Conservation (phyloP, 352 stramenopile genomes). For the Plasmopara muralis region DNA sequence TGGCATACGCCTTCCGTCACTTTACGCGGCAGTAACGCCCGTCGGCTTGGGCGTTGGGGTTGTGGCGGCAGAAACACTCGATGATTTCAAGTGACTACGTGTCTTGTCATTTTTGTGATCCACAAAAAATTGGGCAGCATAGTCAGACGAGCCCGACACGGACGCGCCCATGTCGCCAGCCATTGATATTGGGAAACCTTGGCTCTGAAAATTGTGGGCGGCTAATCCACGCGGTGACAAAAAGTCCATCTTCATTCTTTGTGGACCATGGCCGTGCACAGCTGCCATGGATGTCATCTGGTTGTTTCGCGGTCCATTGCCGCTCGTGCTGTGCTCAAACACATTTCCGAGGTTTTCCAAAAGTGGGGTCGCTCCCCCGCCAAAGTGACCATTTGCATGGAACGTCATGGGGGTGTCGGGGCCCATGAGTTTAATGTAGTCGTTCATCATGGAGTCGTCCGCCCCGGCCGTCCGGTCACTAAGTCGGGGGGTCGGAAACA, state of each 20-base stretch:
- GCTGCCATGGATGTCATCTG: constrained; percentile 27
- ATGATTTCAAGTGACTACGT: constrained; percentile 30
- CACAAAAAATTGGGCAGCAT: constrained; percentile 64
- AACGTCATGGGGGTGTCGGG: constrained; percentile 44
- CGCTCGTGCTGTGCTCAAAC: constrained; percentile 42
- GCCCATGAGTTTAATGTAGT: constrained; percentile 70
- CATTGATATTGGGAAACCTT: constrained; percentile 25
- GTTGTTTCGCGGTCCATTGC: constrained; percentile 7
- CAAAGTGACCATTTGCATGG: constrained; percentile 36
- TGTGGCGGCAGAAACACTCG: constrained; percentile 22
- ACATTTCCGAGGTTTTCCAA: constrained; percentile 62
- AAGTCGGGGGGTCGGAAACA: constrained; percentile 47
- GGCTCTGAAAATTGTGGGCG: constrained; percentile 32
- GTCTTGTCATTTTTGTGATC: constrained; percentile 46
- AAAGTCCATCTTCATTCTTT: constrained; percentile 62
- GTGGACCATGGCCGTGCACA: constrained; percentile 18
- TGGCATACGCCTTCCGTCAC: constrained; percentile 9
- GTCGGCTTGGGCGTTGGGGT: constrained; percentile 38
- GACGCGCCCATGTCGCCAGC: constrained; percentile 5
- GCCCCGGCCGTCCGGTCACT: constrained; percentile 19
- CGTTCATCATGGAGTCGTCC: constrained; percentile 62
- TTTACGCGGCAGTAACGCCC: constrained; percentile 40
- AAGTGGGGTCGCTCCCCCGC: constrained; percentile 26
- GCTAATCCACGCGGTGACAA: constrained; percentile 21
- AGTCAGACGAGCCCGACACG: constrained; percentile 33